Base-by-base conservation (phyloP, 2,329 filamentous ascomycete species). In the Colletotrichum gigasporum region DNA sequence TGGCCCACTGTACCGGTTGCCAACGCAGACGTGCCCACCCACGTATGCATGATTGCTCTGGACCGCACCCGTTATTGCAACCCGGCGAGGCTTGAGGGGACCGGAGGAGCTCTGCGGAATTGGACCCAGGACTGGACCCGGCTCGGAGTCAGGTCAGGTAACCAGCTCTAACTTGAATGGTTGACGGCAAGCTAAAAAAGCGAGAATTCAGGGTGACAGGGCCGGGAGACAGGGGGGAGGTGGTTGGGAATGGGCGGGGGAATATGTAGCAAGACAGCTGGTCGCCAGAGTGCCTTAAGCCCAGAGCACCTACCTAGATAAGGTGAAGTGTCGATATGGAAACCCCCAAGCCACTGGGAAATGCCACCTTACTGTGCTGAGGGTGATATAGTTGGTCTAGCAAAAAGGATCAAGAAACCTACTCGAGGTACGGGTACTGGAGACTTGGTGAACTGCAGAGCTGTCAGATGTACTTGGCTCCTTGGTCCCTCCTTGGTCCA, bases 181-280 rank as follows among this genome's bases (percentile, higher is more conserved):
- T 37, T 37, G 35, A 62, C 32, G 26, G n/a, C n/a, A 42, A 16
- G 47, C n/a, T 35, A 37, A 20, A 16, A 44, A 57, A 10, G 20
- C 22, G n/a, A 57, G 22, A 18, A 14, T 48, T 56, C 14, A 42
- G 11, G 42, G 41, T 62, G 59, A 50, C 59, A 57, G 59, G 59
- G 34, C 44, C 42, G 26, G 59, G 42, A 44, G 52, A 42, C 59
- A 42, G 35, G 57, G 35, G 22, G 50, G 54, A 41, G 44, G 59
- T 62, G 52, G 59, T 44, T 57, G 52, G 59, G 42, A 48, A 32
- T 48, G 24, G 39, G n/a, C n/a, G 26, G 9, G 22, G 37, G 30
- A 24, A 12, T 35, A 5, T 6, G 6, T 5, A 37, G 5, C 14
- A 22, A 16, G 26, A 18, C 24, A 26, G 39, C 14, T 37, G 51